Evolutionary conservation across 192 early-diverging fungal species (phyloP).

Genomic region (Cetraspora pellucida): DNA sequence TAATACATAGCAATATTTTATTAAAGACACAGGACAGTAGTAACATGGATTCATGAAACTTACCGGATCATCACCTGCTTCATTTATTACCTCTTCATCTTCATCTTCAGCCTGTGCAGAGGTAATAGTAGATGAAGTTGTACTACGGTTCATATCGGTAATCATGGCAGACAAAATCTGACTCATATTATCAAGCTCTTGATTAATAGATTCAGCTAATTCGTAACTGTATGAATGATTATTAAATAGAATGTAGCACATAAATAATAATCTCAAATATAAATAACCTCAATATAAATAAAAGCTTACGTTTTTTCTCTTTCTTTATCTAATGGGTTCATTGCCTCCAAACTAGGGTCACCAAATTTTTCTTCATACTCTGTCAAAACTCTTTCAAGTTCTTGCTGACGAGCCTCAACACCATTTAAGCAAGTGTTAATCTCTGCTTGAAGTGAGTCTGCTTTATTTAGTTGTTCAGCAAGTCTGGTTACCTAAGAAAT

Average conservation of each 20-base stretch:
- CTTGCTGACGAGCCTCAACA: slow-evolving; percentile 84
- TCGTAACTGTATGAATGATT: slow-evolving; percentile 60
- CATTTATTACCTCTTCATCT: background rate
- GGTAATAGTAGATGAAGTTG: slow-evolving; percentile 38
- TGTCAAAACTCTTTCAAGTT: slow-evolving; percentile 76
- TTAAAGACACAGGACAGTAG: background rate
- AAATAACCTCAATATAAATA: background rate
- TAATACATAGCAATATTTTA: no score
- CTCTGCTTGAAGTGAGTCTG: slow-evolving; percentile 74
- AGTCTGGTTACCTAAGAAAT: slow-evolving; percentile 70
- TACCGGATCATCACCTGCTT: slow-evolving; percentile 46
- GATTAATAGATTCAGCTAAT: slow-evolving; percentile 84
- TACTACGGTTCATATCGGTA: slow-evolving; percentile 79
- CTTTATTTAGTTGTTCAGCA: slow-evolving; percentile 69
- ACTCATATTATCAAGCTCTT: slow-evolving; percentile 85
- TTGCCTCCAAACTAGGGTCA: slow-evolving; percentile 47
- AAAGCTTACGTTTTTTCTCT: slow-evolving; percentile 41
- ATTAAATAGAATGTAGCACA: no score
- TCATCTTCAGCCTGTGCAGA: slow-evolving; percentile 41
- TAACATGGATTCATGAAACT: background rate
- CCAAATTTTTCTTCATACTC: slow-evolving; percentile 76
- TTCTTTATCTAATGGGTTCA: slow-evolving; percentile 43
- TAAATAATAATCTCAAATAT: no score
- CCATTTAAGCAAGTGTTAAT: slow-evolving; percentile 87
- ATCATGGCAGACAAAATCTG: slow-evolving; percentile 78